phyloP scores from a whole-genome alignment of 148 eudicot species.

The Cornus kousa region DNA sequence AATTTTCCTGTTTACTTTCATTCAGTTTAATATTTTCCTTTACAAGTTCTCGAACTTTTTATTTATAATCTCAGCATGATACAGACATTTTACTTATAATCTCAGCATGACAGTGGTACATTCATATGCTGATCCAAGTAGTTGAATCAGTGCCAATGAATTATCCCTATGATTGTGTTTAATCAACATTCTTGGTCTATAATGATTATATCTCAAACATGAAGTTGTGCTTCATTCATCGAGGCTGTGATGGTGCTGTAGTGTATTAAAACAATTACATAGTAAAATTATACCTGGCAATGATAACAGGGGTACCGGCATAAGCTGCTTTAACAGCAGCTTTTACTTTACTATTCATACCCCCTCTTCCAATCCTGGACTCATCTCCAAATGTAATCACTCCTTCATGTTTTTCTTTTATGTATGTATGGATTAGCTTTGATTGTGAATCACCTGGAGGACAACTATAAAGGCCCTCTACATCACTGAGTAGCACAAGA shows the following conservation, averaged over 20 bases:
- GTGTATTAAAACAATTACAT: background rate
- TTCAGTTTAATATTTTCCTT: background rate
- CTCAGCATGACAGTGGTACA: background rate
- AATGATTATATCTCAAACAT: background rate
- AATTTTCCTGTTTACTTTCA: background rate
- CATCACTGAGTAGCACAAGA: conserved; percentile 88
- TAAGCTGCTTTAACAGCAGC: conserved; percentile 45
- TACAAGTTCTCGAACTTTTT: no score
- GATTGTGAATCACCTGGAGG: conserved; percentile 93
- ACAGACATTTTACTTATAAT: background rate
- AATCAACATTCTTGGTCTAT: background rate
- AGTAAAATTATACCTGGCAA: conserved; percentile 34
- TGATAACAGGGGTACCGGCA: conserved; percentile 45
- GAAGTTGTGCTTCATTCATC: background rate
- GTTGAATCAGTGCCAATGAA: background rate
- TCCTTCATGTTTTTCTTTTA: conserved; percentile 43
- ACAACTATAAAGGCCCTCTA: conserved; percentile 87
- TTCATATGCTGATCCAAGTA: background rate
- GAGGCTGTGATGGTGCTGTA: background rate
- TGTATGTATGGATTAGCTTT: conserved; percentile 77
- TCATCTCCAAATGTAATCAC: conserved; percentile 46
- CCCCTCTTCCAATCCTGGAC: conserved; percentile 59
- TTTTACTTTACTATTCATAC: conserved; percentile 55
- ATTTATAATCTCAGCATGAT: background rate
- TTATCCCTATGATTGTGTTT: background rate